These are phyloP conservation scores for Syzygium aromaticum DNA, from an alignment of 345 rosid genomes.

Conservation along the genomic window DNA sequence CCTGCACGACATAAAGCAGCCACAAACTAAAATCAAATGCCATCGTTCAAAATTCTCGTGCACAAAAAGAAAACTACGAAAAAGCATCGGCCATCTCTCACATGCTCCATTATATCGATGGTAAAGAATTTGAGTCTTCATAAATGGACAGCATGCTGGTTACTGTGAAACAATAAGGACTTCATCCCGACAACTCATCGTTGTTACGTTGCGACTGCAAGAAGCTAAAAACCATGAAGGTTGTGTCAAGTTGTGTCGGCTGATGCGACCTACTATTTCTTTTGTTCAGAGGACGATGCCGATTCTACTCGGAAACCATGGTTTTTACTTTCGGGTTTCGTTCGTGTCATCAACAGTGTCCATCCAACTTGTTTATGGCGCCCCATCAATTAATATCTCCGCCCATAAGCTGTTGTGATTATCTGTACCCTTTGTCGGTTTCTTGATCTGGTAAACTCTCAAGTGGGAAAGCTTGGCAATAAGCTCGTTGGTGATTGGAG, in stretches of 20 bases:
- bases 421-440: background rate
- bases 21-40: background rate
- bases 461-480: background rate
- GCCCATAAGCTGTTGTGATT: background rate
- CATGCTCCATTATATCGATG: background rate
- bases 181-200: background rate
- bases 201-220: background rate
- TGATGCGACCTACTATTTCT: background rate
- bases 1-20: background rate
- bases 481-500: background rate
- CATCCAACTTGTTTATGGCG: background rate
- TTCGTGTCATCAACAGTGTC: background rate
- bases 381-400: background rate
- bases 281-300: background rate
- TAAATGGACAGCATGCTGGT: background rate
- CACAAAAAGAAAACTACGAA: background rate
- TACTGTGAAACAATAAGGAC: background rate
- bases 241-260: background rate
- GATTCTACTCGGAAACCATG: background rate
- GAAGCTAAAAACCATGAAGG: background rate
- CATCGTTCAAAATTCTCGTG: background rate
- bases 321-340: background rate
- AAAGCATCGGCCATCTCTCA: background rate
- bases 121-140: background rate
- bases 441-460: background rate